A percentile compares a stretch with the other conserved stretches of the same genome.
Evolutionary conservation across 2,329 filamentous ascomycete genomes (phyloP).

Genomic region (Tolypocladium album): DNA sequence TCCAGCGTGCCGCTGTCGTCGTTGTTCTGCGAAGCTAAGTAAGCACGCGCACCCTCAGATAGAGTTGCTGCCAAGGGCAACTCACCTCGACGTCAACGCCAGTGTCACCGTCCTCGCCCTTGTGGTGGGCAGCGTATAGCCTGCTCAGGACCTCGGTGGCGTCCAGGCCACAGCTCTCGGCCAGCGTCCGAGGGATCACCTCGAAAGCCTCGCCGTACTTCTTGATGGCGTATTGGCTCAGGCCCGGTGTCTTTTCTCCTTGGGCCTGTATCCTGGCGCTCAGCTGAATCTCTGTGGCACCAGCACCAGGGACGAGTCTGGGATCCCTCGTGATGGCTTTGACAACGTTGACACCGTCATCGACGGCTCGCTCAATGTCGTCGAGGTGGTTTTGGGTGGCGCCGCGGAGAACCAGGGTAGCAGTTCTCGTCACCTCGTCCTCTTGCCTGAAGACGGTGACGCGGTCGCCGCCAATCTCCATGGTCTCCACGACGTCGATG

Average conservation of each 20-base stretch:
- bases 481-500: slow-evolving; percentile 90
- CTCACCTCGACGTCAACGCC: slow-evolving; percentile 83
- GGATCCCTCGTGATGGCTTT: slow-evolving; percentile 96
- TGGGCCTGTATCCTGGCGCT: slow-evolving; percentile 84
- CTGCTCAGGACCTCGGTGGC: slow-evolving; percentile 92
- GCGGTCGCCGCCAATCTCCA: slow-evolving; percentile 94
- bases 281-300: slow-evolving; percentile 88
- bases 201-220: slow-evolving; percentile 98
- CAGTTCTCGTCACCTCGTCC: slow-evolving; percentile 80
- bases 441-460: slow-evolving; percentile 99
- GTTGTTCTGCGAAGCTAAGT: slow-evolving; percentile 45
- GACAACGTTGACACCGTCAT: slow-evolving; percentile 96
- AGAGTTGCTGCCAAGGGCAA: neutral
- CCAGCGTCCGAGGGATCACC: slow-evolving; percentile 85
- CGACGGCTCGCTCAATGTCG: slow-evolving; percentile 91
- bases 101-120: slow-evolving; percentile 78
- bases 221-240: slow-evolving; percentile 93
- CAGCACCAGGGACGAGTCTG: slow-evolving; percentile 83
- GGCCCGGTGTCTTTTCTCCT: slow-evolving; percentile 83
- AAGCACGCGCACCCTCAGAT: neutral
- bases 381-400: slow-evolving; percentile 98
- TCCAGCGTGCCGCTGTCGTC: slow-evolving; percentile 74
- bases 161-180: slow-evolving; percentile 90
- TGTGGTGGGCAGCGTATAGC: slow-evolving; percentile 86
- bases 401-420: slow-evolving; percentile 86